These are phyloP conservation scores for Phanerochaete sordida DNA, from an alignment of 768 basidiomycete genomes.

Conservation along the genomic window DNA sequence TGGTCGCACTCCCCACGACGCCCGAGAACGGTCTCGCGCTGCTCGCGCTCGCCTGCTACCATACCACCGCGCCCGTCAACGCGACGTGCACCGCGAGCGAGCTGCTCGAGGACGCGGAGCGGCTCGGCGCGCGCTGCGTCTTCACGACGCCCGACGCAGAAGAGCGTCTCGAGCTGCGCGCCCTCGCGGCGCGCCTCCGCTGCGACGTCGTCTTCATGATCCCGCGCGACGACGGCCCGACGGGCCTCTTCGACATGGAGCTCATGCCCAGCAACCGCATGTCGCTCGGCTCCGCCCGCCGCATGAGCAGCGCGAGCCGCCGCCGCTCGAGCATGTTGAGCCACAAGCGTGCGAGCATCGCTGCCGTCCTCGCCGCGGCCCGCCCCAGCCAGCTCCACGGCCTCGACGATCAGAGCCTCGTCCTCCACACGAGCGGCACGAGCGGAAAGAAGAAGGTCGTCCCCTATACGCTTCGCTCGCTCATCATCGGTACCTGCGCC, in stretches of 20 bases:
- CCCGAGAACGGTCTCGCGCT: conserved; percentile 45
- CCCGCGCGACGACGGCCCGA: conserved; percentile 5
- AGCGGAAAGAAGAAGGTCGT: conserved; percentile 51
- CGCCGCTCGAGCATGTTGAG: no score
- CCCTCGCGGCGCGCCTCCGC: conserved; percentile 30
- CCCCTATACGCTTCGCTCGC: conserved; percentile 38
- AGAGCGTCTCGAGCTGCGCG: conserved; percentile 34
- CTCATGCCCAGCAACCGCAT: not conserved
- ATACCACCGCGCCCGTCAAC: conserved; percentile 46
- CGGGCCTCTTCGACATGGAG: conserved; percentile 13
- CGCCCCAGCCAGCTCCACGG: conserved; percentile 23
- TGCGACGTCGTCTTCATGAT: conserved; percentile 35
- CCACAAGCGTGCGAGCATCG: no score
- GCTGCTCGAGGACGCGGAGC: conserved; percentile 37
- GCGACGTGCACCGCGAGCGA: conserved; percentile 42
- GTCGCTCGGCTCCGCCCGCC: no score
- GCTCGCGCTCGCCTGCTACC: conserved; percentile 39
- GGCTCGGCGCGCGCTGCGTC: conserved; percentile 37
- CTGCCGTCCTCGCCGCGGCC: not conserved
- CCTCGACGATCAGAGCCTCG: conserved; percentile 45
- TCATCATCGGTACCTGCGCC: conserved; percentile 42
- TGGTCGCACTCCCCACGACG: conserved; percentile 42
- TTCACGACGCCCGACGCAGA: conserved; percentile 38
- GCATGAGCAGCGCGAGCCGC: no score
- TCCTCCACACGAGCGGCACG: conserved; percentile 58